Base-by-base conservation (phyloP, 1,139 yeast species). In the Suhomyces coccinellae region DNA sequence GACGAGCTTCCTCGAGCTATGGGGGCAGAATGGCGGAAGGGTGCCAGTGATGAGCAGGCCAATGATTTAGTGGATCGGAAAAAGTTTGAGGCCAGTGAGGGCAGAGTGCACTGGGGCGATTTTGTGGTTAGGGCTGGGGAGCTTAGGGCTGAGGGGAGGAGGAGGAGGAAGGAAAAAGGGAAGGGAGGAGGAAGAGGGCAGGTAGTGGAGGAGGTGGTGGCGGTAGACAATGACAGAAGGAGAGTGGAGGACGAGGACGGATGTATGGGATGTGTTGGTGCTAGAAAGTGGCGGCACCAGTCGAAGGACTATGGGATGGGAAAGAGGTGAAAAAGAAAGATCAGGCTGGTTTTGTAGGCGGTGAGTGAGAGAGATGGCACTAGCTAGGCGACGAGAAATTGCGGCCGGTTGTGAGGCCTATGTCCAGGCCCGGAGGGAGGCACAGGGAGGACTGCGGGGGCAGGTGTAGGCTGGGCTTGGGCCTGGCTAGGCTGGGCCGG, bases 41-140 rank as follows among this genome's bases (percentile, higher is more conserved):
- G 28, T 34, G 26, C 39, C 36, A 37, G 45, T 37, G 45, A 42
- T 42, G 45, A 42, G 45, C 45, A 42, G 29, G 27, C 8, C 8
- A 41, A 36, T 36, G 44, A 41, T 41, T 38, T 38, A 36, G 36
- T 28, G 36, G 34, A 39, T 37, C 36, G 27, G 41, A 33, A 42
- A 37, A 42, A 38, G 38, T 37, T 42, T 42, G 44, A 36, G 33
- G 24, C 15, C 33, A 30, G 16, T 13, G 33, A 30, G 33, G 16
- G 36, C 36, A 34, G 28, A 14, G 44, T 17, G 44, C 34, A 26
- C 45, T 30, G 28, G 33, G 27, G 26, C 26, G 15, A 15, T 33
- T 39, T 39, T 39, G 37, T 33, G 42, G 42, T 39, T 33, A 33
- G 36, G 42, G 42, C 42, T 38, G 13, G 26, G 28, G 28, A 26